Evolutionary conservation across 371 early-diverging fungal genomes (phyloP).

Genomic region (Syncephalis plumigaleata): DNA sequence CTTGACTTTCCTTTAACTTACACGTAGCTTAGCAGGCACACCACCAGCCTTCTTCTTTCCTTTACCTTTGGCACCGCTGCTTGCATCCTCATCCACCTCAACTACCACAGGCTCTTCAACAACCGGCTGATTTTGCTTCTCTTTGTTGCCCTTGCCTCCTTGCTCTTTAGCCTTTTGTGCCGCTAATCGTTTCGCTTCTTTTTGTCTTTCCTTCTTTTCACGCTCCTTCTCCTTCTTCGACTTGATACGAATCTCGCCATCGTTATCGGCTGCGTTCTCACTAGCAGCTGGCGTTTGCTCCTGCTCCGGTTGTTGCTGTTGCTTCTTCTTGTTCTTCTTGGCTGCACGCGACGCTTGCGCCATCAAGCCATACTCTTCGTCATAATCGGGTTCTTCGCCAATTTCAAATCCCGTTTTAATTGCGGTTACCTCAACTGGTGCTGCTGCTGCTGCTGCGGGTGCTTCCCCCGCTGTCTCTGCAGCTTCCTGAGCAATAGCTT

Average conservation of each 20-base stretch:
- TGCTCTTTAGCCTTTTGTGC: slow-evolving; percentile 15
- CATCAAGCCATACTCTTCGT: slow-evolving; percentile 14
- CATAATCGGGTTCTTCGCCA: slow-evolving; percentile 11
- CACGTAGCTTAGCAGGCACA: slow-evolving; percentile 10
- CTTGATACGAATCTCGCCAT: slow-evolving; percentile 16
- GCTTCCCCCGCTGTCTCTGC: slow-evolving; percentile 7
- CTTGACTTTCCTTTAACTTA: slow-evolving; percentile 18
- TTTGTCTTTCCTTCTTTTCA: slow-evolving; percentile 27
- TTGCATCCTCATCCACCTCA: slow-evolving; percentile 14
- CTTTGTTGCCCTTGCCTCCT: slow-evolving; percentile 5
- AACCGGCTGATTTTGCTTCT: slow-evolving; percentile 1
- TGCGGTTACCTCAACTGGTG: slow-evolving; percentile 6
- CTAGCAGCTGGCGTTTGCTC: slow-evolving; percentile 5
- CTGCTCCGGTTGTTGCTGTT: slow-evolving; percentile 13
- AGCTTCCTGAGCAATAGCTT: slow-evolving; percentile 7
- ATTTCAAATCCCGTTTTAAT: neutral
- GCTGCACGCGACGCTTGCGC: slow-evolving; percentile 14
- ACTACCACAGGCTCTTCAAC: slow-evolving; percentile 8
- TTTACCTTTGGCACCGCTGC: slow-evolving; percentile 19
- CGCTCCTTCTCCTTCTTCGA: slow-evolving; percentile 40
- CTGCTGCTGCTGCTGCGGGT: slow-evolving; percentile 5
- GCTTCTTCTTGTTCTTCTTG: slow-evolving; percentile 22
- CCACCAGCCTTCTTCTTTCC: slow-evolving; percentile 29
- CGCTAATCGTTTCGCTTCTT: slow-evolving; percentile 19
- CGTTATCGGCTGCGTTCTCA: neutral